Base-by-base conservation (phyloP, 2,329 filamentous ascomycete genomes). In the Fusarium nurragi region DNA sequence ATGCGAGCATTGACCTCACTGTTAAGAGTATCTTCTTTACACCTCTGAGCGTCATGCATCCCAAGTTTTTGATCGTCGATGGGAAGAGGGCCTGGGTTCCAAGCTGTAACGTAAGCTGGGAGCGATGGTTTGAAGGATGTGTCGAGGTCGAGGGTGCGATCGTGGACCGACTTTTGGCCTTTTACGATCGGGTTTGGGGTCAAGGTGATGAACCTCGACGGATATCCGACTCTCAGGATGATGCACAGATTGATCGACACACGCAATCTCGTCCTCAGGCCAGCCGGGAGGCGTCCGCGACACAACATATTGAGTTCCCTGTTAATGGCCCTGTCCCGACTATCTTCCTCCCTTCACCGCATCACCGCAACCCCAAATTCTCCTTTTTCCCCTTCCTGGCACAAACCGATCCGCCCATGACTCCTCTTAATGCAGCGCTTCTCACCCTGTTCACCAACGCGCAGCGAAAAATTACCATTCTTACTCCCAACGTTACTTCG, bases 41-140 rank as follows among this genome's bases (percentile, higher is more conserved):
- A 4, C 92, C 92, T 0, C 88, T 95, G 59, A 92, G 91, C 70
- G 89, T 96, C n/a, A 91, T 95, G 87, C 92, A 96, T 73, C 90
- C 92, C 0, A 96, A 96, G 71, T 94, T 92, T 68, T 82, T 94
- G 34, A 82, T 95, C 14, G 76, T 94, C 2, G 92, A 96, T 73
- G 83, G 89, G 1, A 75, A 80, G 28, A 81, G 78, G 4, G 90
- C 90, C 0, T 89, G 90, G 69, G 76, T 95, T 11, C 92, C 92
- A 0, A 93, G 90, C 69, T 94, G 91, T 76, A 96, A 96, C 69
- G 86, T 96, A 6, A 93, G 90, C 71, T 95, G 90, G 90, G 92
- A 95, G 75, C 77, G 86, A n/a, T 96, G 92, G 92, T 89, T 94
- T 23, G 92, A 96, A 74, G 90, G 89, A 0, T 92, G 89, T 54